phyloP scores from a whole-genome alignment of 1,284 basidiomycete species.

The Ceratobasidium sp. region DNA sequence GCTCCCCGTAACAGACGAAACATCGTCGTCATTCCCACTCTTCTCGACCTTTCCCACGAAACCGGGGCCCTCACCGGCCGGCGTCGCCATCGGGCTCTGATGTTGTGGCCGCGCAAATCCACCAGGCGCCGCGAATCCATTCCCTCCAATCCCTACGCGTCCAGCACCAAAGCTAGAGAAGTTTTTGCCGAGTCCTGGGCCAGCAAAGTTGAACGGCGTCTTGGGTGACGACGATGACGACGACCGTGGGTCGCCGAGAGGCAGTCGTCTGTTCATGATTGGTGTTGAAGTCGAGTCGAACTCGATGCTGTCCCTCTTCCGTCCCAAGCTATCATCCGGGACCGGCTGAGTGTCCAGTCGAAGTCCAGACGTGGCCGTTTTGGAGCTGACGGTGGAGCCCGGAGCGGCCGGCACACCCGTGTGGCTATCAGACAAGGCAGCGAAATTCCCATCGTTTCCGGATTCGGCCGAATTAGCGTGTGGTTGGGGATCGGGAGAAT shows the following conservation, averaged over 20 bases:
- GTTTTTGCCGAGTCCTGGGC: no score
- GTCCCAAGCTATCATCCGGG: background rate
- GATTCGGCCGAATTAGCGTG: background rate
- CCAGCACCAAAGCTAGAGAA: background rate
- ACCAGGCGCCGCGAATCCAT: background rate
- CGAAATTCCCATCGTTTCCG: background rate
- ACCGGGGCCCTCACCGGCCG: background rate
- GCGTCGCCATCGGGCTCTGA: background rate
- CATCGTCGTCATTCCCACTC: background rate
- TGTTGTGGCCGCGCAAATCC: background rate
- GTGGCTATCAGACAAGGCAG: background rate
- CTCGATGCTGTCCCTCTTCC: background rate
- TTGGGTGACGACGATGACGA: no score
- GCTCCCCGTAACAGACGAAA: slow-evolving; percentile 8
- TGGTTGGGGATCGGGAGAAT: background rate
- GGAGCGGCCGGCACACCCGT: background rate
- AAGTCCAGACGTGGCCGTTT: slow-evolving; percentile 13
- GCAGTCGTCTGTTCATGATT: no score
- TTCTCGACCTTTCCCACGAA: background rate
- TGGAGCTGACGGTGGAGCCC: slow-evolving; percentile 7
- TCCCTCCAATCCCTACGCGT: background rate
- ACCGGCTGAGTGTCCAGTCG: background rate
- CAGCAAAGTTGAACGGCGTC: no score
- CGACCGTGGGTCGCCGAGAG: no score
- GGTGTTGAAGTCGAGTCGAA: background rate